Conservation (phyloP, 805 yeast genomes). For the Lachancea kluyveri region DNA sequence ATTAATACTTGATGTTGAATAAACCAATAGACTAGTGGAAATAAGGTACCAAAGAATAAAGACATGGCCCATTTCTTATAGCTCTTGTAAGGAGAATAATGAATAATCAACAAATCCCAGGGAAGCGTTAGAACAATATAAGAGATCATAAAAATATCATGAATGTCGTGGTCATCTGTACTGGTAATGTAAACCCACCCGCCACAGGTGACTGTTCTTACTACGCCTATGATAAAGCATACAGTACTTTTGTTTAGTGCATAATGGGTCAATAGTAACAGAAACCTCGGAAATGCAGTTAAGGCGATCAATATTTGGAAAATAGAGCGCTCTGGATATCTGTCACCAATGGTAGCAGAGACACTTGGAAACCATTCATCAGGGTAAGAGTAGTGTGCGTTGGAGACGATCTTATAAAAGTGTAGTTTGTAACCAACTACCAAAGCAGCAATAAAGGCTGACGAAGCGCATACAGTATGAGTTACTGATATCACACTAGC, state of each 20-base stretch:
- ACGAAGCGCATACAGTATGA: conserved; percentile 64
- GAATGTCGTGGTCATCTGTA: conserved; percentile 94
- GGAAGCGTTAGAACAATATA: conserved; percentile 88
- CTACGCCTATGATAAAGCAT: conserved; percentile 47
- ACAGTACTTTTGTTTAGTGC: conserved; percentile 31
- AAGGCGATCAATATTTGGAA: conserved; percentile 89
- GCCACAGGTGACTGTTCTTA: conserved; percentile 94
- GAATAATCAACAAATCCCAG: conserved; percentile 68
- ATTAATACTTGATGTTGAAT: conserved; percentile 88
- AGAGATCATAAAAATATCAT: conserved; percentile 90
- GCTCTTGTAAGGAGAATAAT: conserved; percentile 33
- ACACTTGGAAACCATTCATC: conserved; percentile 99
- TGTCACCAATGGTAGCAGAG: conserved; percentile 93
- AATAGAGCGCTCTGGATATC: conserved; percentile 91
- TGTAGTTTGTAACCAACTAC: conserved; percentile 71
- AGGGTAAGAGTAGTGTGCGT: conserved; percentile 85
- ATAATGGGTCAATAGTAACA: conserved; percentile 42
- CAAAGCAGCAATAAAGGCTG: conserved; percentile 74
- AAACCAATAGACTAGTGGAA: conserved; percentile 83
- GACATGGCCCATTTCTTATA: conserved; percentile 48
- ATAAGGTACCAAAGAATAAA: conserved; percentile 62
- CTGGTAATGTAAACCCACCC: conserved; percentile 98
- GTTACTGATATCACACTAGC: conserved; percentile 64
- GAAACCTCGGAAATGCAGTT: conserved; percentile 88
- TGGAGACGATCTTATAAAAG: conserved; percentile 80